Base-by-base conservation (phyloP, 176 grass and related monocot species). In the Avena atlantica region DNA sequence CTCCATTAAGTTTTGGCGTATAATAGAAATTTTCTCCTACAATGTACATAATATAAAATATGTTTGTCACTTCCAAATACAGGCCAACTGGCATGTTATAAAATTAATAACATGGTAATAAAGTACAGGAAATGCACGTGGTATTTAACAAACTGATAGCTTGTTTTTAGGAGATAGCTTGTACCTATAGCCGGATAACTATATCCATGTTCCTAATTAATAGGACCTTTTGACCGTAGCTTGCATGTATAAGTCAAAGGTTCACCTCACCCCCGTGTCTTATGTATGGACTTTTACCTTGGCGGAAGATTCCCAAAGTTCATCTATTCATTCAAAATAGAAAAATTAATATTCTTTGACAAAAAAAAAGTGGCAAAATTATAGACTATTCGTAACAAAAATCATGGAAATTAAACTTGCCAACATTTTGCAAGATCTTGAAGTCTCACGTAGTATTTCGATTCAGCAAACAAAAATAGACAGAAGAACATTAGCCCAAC, bases 141-240 rank as follows among this genome's bases (percentile, higher is more conserved):
- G 56, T 56, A 76, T 78, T 53, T 67, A 20, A 25, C 76, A 74
- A 86, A 97, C 95, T 92, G 11, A 86, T 95, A 95, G 83, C 87
- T 88, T 86, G 82, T 83, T 86, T 83, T 94, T 25, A 95, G 87
- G 21, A 97, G 80, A 90, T 97, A 21, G 95, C 95, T 93, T 97
- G 93, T 13, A 92, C 92, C 1, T 60, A 42, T 13, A 13, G 8
- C 21, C 21, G n/a, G 10, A 19, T 5, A 57, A 77, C 12, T 51
- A 27, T 47, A 29, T 48, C 7, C 0, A 8, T 36, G 11, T 29
- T n/a, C 52, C 17, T 31, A 57, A 78, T 37, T 10, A 79, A 44
- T 17, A 57, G 34, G 2, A 42, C 0, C 19, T 78, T 53, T 60
- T 4, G 14, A 60, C 19, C 1, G 9, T 61, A n/a, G 12, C 78